phyloP scores from a whole-genome alignment of 1,284 basidiomycete genomes.

The Trichosporon faecale region DNA sequence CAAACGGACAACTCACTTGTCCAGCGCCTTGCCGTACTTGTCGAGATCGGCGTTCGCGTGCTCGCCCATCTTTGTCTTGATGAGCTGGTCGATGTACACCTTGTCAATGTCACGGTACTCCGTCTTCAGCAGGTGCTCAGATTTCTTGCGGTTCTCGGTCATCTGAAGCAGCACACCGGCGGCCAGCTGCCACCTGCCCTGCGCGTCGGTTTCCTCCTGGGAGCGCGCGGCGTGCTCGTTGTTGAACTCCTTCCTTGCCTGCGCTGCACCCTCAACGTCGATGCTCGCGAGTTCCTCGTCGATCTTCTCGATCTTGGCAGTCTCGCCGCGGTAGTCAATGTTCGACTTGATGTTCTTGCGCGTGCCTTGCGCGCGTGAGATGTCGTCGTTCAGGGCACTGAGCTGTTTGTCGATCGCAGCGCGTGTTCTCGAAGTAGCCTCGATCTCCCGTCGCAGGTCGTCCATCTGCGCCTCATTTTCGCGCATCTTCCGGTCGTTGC shows the following conservation, averaged over 20 bases:
- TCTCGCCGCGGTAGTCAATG: constrained; percentile 69
- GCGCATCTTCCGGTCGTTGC: constrained; percentile 62
- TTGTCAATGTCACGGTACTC: constrained; percentile 86
- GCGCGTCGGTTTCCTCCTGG: constrained; percentile 50
- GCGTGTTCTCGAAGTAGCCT: constrained; percentile 57
- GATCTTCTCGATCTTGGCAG: constrained; percentile 64
- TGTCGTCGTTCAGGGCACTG: constrained; percentile 52
- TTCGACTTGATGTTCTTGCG: constrained; percentile 80
- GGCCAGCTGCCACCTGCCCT: constrained; percentile 73
- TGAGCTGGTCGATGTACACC: constrained; percentile 82
- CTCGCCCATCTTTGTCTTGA: constrained; percentile 95
- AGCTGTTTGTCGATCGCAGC: constrained; percentile 63
- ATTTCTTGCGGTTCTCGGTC: constrained; percentile 64
- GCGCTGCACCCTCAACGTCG: constrained; percentile 77
- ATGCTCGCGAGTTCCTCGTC: constrained; percentile 69
- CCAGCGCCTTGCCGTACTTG: constrained; percentile 93
- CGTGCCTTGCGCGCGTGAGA: constrained; percentile 63
- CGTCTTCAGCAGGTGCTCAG: constrained; percentile 66
- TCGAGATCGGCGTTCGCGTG: constrained; percentile 93
- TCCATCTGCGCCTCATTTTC: constrained; percentile 62
- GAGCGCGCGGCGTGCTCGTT: constrained; percentile 71
- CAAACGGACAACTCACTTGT: constrained; percentile 63
- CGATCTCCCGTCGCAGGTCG: constrained; percentile 49
- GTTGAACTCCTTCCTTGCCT: constrained; percentile 76
- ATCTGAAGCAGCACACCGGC: constrained; percentile 78